Conservation (phyloP, 441 rosid genomes). For the Lagerstroemia fauriei region DNA sequence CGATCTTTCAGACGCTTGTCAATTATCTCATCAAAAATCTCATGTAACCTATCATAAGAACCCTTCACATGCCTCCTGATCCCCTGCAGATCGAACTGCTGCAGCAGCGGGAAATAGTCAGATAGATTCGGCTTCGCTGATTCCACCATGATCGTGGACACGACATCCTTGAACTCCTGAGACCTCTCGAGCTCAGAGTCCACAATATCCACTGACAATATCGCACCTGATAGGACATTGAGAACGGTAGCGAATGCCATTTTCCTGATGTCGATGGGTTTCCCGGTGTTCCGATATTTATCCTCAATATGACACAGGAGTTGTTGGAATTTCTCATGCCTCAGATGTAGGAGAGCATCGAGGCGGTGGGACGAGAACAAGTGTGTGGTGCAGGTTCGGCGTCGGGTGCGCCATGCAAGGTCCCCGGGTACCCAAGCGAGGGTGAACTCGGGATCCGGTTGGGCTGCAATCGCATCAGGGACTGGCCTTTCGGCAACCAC, state of each 20-base stretch:
- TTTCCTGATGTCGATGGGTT: constrained; percentile 3
- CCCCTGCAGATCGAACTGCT: constrained; percentile 19
- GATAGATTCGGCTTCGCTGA: constrained; percentile 18
- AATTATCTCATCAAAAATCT: constrained; percentile 11
- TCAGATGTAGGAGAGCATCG: constrained; percentile 17
- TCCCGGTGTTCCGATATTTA: not conserved
- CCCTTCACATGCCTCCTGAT: not conserved
- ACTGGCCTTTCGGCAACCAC: constrained; percentile 11
- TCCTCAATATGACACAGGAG: constrained; percentile 3
- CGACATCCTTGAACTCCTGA: constrained; percentile 16
- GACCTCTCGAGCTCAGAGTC: constrained; percentile 4
- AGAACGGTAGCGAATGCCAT: constrained; percentile 9
- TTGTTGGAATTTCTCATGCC: constrained; percentile 13
- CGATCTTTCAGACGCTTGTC: constrained; percentile 10
- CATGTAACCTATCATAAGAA: not conserved
- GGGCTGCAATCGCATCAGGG: constrained; percentile 26
- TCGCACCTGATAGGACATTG: not conserved
- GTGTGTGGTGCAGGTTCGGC: not conserved
- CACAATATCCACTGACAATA: constrained; percentile 7
- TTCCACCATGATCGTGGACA: constrained; percentile 20
- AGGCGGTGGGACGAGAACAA: constrained; percentile 13
- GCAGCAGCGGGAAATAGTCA: constrained; percentile 20
- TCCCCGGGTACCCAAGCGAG: constrained; percentile 26
- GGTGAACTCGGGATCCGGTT: constrained; percentile 17
- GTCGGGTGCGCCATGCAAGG: constrained; percentile 24